These are phyloP conservation scores for Kodamaea restingae DNA, from an alignment of 805 yeast genomes.

Conservation along the genomic window DNA sequence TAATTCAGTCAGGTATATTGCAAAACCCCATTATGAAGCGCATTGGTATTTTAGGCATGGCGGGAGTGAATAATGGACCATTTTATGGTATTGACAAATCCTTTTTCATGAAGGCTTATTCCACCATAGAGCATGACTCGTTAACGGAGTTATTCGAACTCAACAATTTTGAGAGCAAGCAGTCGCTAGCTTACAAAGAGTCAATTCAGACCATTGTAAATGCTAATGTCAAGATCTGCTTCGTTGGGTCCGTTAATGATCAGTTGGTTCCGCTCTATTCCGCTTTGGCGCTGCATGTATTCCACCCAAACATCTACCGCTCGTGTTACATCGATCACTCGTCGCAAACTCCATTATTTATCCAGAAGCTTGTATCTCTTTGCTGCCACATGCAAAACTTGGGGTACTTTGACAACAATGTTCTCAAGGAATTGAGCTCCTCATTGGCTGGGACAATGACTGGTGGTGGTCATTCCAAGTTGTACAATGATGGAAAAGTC, in stretches of 20 bases:
- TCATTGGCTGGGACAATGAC: slow-evolving; percentile 81
- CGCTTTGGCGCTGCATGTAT: slow-evolving; percentile 72
- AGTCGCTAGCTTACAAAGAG: slow-evolving; percentile 66
- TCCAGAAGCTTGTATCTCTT: slow-evolving; percentile 66
- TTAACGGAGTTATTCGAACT: slow-evolving; percentile 83
- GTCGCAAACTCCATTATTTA: slow-evolving; percentile 74
- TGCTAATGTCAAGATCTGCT: slow-evolving; percentile 71
- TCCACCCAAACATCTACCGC: slow-evolving; percentile 85
- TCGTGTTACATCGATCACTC: slow-evolving; percentile 87
- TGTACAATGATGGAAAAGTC: slow-evolving; percentile 81
- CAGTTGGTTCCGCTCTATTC: slow-evolving; percentile 93
- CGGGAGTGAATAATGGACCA: slow-evolving; percentile 93
- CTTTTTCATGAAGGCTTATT: slow-evolving; percentile 79
- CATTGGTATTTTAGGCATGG: slow-evolving; percentile 85
- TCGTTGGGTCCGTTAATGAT: slow-evolving; percentile 88
- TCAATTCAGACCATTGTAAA: slow-evolving; percentile 61
- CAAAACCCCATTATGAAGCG: slow-evolving; percentile 40
- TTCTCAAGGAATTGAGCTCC: slow-evolving; percentile 76
- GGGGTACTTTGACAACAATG: slow-evolving; percentile 82
- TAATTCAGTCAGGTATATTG: slow-evolving; percentile 54
- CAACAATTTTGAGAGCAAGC: slow-evolving; percentile 69
- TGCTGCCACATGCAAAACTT: slow-evolving; percentile 71
- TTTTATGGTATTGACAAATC: slow-evolving; percentile 86
- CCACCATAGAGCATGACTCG: slow-evolving; percentile 86
- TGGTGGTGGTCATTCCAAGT: slow-evolving; percentile 91